Evolutionary conservation across 192 early-diverging fungal species (phyloP), one percentile per base, ranked within the genome.

Genomic region (Paraglomus brasilianum): DNA sequence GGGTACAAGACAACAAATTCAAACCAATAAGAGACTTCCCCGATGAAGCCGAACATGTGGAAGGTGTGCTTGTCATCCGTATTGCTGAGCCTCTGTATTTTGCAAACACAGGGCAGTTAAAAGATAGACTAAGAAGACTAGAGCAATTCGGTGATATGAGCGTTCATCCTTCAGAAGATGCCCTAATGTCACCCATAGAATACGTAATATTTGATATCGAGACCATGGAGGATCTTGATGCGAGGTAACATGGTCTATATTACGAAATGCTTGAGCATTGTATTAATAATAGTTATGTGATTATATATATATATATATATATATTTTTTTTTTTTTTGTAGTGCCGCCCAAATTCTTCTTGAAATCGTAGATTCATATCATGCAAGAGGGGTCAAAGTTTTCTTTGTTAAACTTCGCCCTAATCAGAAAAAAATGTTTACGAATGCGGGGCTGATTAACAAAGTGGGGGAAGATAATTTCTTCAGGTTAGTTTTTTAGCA

Each of bases 11-110:
- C 57, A 90, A 84, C 57, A 90, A 93, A 78, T 94, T 93, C 74
- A 83, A 85, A 52, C 87, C 87, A 10, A 88, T 88, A 60, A 80
- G 82, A 63, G 85, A 82, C 63, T 81, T 78, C 10, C 85, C 81
- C 19, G 76, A 85, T 21, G 74, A 77, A 45, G 85, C 93, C 6
- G 87, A 93, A 62, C 87, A 89, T 36, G 80, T 96, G 22, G 89
- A 93, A 58, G 94, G 92, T 15, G 88, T 88, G 11, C 75, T 99
- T 38, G 87, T 99, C 66, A 86, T 99, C 49, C 86, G 90, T 41
- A 85, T 99, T 17, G 92, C 95, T 65, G 97, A 99, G 71, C 91
- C 91, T 5, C 77, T 99, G 51, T 98, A 93, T 75, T 99, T 99
- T 85, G 96, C 96, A 50, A 99, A 99, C 72, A 90, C 91, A 30